Conservation (phyloP, 2,329 filamentous ascomycete genomes). For the Achaetomium macrosporum region DNA sequence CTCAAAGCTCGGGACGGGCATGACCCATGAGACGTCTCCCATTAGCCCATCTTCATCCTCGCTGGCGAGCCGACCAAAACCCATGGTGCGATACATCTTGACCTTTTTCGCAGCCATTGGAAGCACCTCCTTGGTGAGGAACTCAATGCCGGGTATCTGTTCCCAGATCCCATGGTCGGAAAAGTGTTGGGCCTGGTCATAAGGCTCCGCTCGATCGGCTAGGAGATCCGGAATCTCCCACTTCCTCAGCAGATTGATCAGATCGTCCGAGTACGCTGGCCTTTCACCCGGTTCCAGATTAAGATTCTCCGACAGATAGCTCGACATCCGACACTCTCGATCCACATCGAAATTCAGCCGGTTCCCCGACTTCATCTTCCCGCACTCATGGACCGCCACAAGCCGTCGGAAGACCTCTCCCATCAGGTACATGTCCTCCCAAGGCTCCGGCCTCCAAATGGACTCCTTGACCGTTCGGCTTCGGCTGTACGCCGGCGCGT, state of each 20-base stretch:
- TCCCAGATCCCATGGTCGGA: background rate
- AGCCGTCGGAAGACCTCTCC: slow-evolving; percentile 8
- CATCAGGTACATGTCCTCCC: slow-evolving; percentile 8
- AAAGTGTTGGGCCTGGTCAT: background rate
- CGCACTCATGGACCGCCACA: background rate
- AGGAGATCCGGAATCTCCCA: background rate
- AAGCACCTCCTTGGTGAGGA: background rate
- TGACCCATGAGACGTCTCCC: slow-evolving; percentile 8
- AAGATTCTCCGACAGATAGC: background rate
- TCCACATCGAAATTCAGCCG: background rate
- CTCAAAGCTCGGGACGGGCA: slow-evolving; percentile 1
- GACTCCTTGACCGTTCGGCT: too few species aligned
- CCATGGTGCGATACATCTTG: background rate
- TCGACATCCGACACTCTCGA: background rate
- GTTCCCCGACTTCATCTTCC: background rate
- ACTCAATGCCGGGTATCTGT: background rate
- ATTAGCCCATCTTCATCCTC: background rate
- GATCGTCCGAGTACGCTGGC: background rate
- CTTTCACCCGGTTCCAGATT: background rate
- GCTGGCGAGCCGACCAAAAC: background rate
- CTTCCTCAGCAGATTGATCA: background rate
- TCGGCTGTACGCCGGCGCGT: background rate
- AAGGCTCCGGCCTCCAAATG: background rate
- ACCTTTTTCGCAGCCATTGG: background rate
- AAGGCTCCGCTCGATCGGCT: too few species aligned